Evolutionary conservation across 352 stramenopile genomes (phyloP).

Genomic region (Pythium aphanidermatum): DNA sequence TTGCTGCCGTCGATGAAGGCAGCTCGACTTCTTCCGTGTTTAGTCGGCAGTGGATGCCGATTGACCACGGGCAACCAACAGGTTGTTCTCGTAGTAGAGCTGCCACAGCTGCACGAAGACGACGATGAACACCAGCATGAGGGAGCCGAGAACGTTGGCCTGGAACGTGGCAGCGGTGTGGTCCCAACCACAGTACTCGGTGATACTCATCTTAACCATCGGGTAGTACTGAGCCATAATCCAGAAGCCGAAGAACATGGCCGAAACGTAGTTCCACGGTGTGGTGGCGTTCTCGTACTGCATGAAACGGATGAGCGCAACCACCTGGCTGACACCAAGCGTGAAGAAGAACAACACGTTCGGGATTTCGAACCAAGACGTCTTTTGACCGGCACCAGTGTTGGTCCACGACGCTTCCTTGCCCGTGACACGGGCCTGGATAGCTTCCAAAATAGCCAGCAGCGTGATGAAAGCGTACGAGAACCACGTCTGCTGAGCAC

Average conservation of each 20-base stretch:
- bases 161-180: constrained; percentile 80
- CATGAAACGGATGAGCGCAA: constrained; percentile 81
- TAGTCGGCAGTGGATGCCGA: background rate
- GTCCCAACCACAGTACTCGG: constrained; percentile 86
- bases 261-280: constrained; percentile 86
- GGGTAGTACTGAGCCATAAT: constrained; percentile 84
- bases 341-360: constrained; percentile 89
- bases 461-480: constrained; percentile 88
- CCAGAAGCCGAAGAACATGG: constrained; percentile 86
- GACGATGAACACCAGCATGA: constrained; percentile 78
- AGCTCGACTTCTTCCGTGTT: no score
- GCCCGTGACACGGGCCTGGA: constrained; percentile 71
- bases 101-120: constrained; percentile 88
- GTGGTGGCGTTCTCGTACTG: constrained; percentile 87
- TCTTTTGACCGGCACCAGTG: constrained; percentile 86
- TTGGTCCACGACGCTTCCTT: constrained; percentile 87
- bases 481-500: constrained; percentile 87
- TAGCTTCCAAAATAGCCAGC: constrained; percentile 77
- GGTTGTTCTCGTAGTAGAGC: constrained; percentile 73
- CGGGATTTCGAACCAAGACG: constrained; percentile 83
- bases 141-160: constrained; percentile 77
- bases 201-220: constrained; percentile 91
- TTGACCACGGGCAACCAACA: constrained; percentile 49
- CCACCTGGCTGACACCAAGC: constrained; percentile 62
- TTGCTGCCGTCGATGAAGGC: no score